phyloP scores from a whole-genome alignment of 2,329 filamentous ascomycete species.

The Trichoderma simmonsii region DNA sequence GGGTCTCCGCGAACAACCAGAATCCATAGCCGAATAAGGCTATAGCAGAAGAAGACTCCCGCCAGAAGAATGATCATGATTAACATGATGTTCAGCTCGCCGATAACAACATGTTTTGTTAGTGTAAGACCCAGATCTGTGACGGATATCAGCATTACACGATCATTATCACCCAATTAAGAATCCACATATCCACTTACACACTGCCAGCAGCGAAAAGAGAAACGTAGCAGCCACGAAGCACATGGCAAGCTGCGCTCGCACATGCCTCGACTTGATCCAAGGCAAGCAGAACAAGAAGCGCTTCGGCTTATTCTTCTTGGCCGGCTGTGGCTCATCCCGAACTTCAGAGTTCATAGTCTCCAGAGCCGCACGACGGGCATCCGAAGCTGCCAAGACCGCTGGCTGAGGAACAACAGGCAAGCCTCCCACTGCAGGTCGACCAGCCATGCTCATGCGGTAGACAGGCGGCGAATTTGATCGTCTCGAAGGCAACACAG shows the following conservation, averaged over 20 bases:
- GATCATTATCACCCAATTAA: no score
- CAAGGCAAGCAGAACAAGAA: conserved; percentile 56
- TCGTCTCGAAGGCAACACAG: conserved; percentile 31
- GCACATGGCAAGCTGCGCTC: conserved; percentile 56
- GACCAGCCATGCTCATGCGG: background rate
- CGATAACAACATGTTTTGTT: conserved; percentile 58
- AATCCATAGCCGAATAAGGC: conserved; percentile 70
- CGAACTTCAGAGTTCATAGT: background rate
- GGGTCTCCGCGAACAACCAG: conserved; percentile 51
- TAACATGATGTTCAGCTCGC: conserved; percentile 75
- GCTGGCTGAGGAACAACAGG: background rate
- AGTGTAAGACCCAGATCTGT: conserved; percentile 71
- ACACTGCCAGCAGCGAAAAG: conserved; percentile 57
- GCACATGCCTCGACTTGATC: conserved; percentile 51
- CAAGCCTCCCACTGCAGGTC: background rate
- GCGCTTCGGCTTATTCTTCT: conserved; percentile 31
- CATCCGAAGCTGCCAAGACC: background rate
- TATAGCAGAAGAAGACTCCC: conserved; percentile 78
- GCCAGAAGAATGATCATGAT: conserved; percentile 73
- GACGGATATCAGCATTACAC: background rate
- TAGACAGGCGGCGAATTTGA: background rate
- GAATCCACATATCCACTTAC: conserved; percentile 58
- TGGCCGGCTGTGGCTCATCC: background rate
- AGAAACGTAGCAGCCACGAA: conserved; percentile 65
- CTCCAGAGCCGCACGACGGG: background rate